These are phyloP conservation scores for Phaeolepiota aurea DNA, from an alignment of 768 basidiomycete species.

Conservation along the genomic window DNA sequence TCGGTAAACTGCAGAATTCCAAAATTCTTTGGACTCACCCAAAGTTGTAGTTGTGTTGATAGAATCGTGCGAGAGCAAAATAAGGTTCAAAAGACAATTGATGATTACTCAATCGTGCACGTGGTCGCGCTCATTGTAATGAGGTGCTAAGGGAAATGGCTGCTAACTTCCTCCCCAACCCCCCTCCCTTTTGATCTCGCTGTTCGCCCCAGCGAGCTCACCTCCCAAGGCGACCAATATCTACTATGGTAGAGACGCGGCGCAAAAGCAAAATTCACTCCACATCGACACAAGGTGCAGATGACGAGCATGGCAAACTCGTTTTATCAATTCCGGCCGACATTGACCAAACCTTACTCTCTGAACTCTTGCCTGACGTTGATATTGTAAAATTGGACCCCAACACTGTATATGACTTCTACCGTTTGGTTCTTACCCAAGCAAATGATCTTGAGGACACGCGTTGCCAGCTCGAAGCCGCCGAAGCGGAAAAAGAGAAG, in stretches of 20 bases:
- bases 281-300: conserved; percentile 25
- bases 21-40: conserved; percentile 23
- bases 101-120: conserved; percentile 21
- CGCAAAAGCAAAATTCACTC: conserved; percentile 44
- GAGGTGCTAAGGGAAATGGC: background rate
- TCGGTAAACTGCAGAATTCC: background rate
- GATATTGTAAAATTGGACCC: conserved; percentile 47
- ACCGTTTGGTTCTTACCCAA: conserved; percentile 53
- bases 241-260: conserved; percentile 42
- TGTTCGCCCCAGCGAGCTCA: conserved; percentile 25
- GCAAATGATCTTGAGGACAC: conserved; percentile 43
- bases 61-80: conserved; percentile 17
- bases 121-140: conserved; percentile 17
- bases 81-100: conserved; percentile 26
- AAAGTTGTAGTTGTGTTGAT: conserved; percentile 38
- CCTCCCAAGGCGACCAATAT: conserved; percentile 5
- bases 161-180: background rate
- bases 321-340: conserved; percentile 54
- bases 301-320: conserved; percentile 25
- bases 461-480: conserved; percentile 61
- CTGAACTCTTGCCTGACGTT: conserved; percentile 52
- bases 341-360: conserved; percentile 53
- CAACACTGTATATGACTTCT: conserved; percentile 54
- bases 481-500: conserved; percentile 55
- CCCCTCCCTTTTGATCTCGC: conserved; percentile 21